phyloP scores from a whole-genome alignment of 2,329 filamentous ascomycete species.

The Tolypocladium album region DNA sequence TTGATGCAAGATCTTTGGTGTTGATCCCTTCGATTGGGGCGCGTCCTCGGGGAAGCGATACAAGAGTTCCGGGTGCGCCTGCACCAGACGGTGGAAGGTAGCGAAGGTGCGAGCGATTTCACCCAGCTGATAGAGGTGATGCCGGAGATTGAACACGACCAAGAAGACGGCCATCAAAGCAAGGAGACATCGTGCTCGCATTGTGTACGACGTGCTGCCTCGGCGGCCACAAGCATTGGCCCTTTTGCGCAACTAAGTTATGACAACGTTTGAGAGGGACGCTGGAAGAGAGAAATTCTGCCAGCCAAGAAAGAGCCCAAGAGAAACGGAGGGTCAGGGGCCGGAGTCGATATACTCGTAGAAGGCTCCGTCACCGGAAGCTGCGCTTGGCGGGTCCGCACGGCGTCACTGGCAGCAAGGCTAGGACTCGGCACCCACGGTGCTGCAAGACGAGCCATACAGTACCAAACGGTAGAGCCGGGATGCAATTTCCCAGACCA shows the following conservation, averaged over 20 bases:
- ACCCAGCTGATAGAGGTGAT: not conserved
- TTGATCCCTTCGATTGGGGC: not conserved
- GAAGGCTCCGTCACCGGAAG: not conserved
- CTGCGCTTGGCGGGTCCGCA: not conserved
- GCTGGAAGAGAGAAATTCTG: not conserved
- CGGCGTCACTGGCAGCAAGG: not conserved
- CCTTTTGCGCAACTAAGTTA: not conserved
- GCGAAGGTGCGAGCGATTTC: not conserved
- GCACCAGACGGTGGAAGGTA: not conserved
- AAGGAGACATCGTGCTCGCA: not conserved
- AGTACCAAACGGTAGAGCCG: not conserved
- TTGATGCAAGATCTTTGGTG: conserved; percentile 15
- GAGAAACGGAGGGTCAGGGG: not conserved
- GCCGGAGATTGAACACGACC: not conserved
- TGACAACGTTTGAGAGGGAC: not conserved
- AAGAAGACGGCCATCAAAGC: not conserved
- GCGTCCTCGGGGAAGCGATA: not conserved
- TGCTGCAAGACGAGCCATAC: not conserved
- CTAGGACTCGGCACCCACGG: not conserved
- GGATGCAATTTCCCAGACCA: not conserved
- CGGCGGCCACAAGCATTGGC: not conserved
- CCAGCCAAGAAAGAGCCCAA: not conserved
- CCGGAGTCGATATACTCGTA: too few relatives aligned
- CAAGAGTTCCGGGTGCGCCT: not conserved
- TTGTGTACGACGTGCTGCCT: not conserved